Evolutionary conservation across 192 early-diverging fungal species (phyloP), one percentile per base, ranked within the genome.

Genomic region (Phycomyces nitens): DNA sequence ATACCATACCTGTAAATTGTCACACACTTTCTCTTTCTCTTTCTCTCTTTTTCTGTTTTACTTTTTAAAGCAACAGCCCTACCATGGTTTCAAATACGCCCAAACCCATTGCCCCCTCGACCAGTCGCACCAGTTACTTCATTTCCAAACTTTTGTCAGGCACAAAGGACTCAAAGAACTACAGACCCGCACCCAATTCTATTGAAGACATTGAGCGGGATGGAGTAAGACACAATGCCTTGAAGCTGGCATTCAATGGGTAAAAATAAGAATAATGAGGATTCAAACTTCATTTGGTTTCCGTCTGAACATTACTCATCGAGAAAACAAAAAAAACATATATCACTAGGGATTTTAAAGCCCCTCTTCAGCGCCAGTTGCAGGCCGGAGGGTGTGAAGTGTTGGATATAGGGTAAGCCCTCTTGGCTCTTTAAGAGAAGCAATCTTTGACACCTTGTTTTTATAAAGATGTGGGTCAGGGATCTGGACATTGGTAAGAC

Each of bases 221-320:
- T 58, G 50, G 56, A 41, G 56, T 66, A 38, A 47, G 43, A 27
- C 64, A 66, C 20, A 66, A 44, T 40, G 64, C 64, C 34, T 34
- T 66, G 15, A 57, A 66, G 22, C n/a, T 66, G 47, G 64, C 64
- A 22, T 66, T 66, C 40, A 54, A 66, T 18, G 64, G 64, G 64
- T 66, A 53, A 41, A 21, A 53, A 41, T 47, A 11, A 2, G 11
- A 18, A 6, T 11, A 47, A 14, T 42, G 41, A 42, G 41, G 14
- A 42, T 7, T n/a, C 44, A 47, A n/a, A 11, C 18, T 14, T n/a
- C 3, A 34, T 34, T 34, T 34, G 7, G 29, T 34, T 34, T 7
- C 29, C 2, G 29, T 2, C 7, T 34, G 29, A 34, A 34, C 29
- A 34, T 34, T 34, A 34, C 29, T 34, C 29, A 34, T 34, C 29